A percentile compares a stretch with the other conserved stretches of the same genome.
Conservation (phyloP, 1,139 yeast species). For the Sugiyamaella japonica region DNA sequence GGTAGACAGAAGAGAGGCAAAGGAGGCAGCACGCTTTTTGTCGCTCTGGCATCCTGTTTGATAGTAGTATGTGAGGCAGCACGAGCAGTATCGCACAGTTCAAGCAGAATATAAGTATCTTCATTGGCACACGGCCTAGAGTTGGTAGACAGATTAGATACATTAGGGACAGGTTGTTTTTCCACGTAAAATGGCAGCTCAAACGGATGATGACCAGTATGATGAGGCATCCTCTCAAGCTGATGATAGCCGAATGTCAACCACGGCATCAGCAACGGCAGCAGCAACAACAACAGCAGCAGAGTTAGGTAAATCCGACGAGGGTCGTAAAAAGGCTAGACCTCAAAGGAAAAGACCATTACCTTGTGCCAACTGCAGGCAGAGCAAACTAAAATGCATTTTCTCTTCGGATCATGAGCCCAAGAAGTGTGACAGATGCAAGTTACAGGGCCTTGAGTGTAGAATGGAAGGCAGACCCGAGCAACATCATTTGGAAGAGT, state of each 20-base stretch:
- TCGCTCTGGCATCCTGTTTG: too few relatives aligned
- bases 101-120: background rate
- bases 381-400: conserved; percentile 29
- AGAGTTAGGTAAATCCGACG: background rate
- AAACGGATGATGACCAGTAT: too few relatives aligned
- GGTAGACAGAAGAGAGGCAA: background rate
- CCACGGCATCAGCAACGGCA: too few relatives aligned
- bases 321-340: background rate
- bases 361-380: conserved; percentile 31
- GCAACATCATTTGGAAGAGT: conserved; percentile 23
- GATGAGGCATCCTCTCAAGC: too few relatives aligned
- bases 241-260: too few relatives aligned
- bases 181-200: too few relatives aligned
- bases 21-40: too few relatives aligned
- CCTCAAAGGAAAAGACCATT: conserved; percentile 25
- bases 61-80: too few relatives aligned
- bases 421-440: conserved; percentile 30
- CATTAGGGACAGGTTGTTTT: too few relatives aligned
- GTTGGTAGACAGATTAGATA: too few relatives aligned
- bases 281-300: background rate
- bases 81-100: background rate
- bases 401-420: conserved; percentile 27
- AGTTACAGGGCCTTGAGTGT: conserved; percentile 26
- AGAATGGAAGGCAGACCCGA: conserved; percentile 27
- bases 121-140: too few relatives aligned